These are phyloP conservation scores for Ceriops zippeliana DNA, from an alignment of 345 rosid genomes.

Conservation along the genomic window DNA sequence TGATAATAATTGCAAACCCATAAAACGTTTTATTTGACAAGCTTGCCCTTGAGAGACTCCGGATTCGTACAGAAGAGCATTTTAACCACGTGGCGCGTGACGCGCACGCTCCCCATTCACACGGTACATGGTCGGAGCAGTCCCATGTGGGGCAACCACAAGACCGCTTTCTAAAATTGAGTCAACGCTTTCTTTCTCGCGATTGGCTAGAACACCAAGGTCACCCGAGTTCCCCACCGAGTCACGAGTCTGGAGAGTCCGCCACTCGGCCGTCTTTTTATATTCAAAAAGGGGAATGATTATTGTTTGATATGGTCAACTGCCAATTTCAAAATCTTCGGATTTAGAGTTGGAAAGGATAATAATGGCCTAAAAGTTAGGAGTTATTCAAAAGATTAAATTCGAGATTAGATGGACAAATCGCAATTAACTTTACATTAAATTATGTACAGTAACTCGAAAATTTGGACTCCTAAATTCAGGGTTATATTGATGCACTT, in stretches of 20 bases:
- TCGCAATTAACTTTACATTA: too few relatives aligned
- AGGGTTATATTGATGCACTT: too few relatives aligned
- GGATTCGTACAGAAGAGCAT: not conserved
- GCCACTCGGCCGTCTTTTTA: not conserved
- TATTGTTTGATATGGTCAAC: too few relatives aligned
- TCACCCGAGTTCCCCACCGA: not conserved
- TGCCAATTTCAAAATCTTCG: not conserved
- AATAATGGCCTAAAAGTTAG: not conserved
- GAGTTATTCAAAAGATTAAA: too few relatives aligned
- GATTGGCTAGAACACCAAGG: not conserved
- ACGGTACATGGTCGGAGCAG: not conserved
- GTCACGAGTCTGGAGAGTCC: not conserved
- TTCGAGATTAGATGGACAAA: too few relatives aligned
- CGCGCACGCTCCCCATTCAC: not conserved
- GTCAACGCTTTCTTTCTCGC: constrained; percentile 19
- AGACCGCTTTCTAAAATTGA: not conserved
- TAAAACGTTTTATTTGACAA: constrained; percentile 8
- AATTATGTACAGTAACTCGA: too few relatives aligned
- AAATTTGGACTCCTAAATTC: too few relatives aligned
- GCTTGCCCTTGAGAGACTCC: constrained; percentile 3
- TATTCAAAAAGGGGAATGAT: too few relatives aligned
- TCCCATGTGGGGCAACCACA: not conserved
- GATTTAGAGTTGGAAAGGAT: not conserved
- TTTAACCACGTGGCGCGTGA: constrained; percentile 1
- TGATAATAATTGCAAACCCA: not conserved